These are phyloP conservation scores for Exophiala bonariae DNA, from an alignment of 2,329 filamentous ascomycete genomes.

Conservation along the genomic window DNA sequence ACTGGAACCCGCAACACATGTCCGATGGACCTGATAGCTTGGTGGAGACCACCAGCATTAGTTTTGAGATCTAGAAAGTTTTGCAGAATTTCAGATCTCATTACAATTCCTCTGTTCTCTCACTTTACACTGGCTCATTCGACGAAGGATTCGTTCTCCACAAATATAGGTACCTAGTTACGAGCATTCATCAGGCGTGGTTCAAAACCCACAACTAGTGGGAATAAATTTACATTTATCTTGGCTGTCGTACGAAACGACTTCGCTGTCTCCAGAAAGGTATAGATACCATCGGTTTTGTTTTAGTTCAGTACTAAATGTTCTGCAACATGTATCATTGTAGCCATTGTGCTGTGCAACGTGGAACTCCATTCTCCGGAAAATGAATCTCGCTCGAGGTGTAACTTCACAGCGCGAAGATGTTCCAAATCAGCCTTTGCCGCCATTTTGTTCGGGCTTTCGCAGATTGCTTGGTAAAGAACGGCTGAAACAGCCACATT, in stretches of 20 bases:
- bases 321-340: not conserved
- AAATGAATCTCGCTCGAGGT: constrained; percentile 3
- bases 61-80: too few relatives aligned
- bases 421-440: constrained; percentile 3
- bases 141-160: too few relatives aligned
- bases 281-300: not conserved
- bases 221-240: too few relatives aligned
- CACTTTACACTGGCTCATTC: too few relatives aligned
- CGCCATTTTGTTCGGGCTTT: not conserved
- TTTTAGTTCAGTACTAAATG: not conserved
- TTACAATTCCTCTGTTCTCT: too few relatives aligned
- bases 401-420: not conserved
- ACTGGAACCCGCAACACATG: not conserved
- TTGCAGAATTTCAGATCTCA: too few relatives aligned
- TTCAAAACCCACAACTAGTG: too few relatives aligned
- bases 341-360: not conserved
- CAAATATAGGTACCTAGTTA: too few relatives aligned
- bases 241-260: too few relatives aligned
- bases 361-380: constrained; percentile 3
- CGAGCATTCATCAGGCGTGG: too few relatives aligned
- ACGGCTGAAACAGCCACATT: not conserved
- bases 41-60: too few relatives aligned
- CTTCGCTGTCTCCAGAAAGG: not conserved
- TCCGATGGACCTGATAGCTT: too few relatives aligned
- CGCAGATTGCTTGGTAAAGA: not conserved